Base-by-base conservation (phyloP, 169 alveolate genomes). In the Plasmodium cynomolgi region DNA sequence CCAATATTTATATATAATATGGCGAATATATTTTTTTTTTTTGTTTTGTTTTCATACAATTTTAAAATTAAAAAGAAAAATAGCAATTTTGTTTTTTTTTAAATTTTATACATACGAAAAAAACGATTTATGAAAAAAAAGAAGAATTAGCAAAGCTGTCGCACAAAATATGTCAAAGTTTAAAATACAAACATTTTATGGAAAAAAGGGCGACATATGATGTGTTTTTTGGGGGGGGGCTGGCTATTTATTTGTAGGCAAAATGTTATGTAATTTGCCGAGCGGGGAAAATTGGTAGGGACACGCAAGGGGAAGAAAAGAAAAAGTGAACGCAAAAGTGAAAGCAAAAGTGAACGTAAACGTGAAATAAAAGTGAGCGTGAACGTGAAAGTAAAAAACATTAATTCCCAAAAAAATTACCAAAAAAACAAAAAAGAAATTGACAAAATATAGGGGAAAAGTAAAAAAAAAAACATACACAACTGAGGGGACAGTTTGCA, bases 181-280 rank as follows among this genome's bases (percentile, higher is more conserved):
- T 68, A 68, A 68, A 68, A 68, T 68, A 68, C 77, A 68, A 68
- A 68, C 77, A 68, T 68, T 68, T 68, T 68, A 23, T 68, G 77
- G 37, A 68, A 26, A 26, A 62, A 62, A 68, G 77, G 77, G 33
- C 13, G n/a, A 68, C 37, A 9, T 68, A 13, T 15, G 72, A n/a
- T 7, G 39, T 20, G 77, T 23, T 6, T 20, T 23, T 6, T 20
- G 33, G 33, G 5, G 77, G 39, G 77, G 77, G 15, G 39, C 62
- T 50, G 62, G 62, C 62, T 50, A 50, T 50, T 50, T 4, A 50
- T 17, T 50, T 50, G 62, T 50, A 50, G 62, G 62, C 1, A 50
- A 50, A 50, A 44, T 44, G n/a, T 44, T 44, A 44, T 44, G 56
- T 44, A 44, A 44, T 11, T 44, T 44, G 9, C 56, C 56, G 34